A percentile compares a stretch with the other conserved stretches of the same genome.
Conservation (phyloP, 306 rosid genomes). For the Casuarina cunninghamiana region DNA sequence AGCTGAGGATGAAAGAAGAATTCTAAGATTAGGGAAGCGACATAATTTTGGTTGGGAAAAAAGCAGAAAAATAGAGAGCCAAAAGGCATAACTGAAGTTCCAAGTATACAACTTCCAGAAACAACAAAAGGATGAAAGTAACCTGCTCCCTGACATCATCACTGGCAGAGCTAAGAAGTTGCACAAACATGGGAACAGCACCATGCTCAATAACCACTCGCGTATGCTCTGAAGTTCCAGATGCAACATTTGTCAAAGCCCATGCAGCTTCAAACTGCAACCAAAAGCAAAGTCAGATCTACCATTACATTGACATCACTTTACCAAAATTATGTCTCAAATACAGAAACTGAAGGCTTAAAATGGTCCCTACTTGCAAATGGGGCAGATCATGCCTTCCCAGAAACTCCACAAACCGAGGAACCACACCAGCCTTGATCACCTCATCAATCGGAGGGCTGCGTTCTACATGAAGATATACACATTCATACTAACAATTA, state of each 20-base stretch:
- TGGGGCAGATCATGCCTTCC: conserved; percentile 50
- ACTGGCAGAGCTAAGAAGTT: conserved; percentile 55
- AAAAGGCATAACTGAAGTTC: background rate
- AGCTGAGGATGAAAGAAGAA: background rate
- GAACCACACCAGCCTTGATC: conserved; percentile 53
- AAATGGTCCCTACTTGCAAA: conserved; percentile 41
- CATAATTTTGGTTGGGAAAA: background rate
- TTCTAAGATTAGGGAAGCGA: background rate
- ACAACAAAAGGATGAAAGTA: conserved; percentile 11
- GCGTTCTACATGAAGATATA: conserved; percentile 38
- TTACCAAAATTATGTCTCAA: background rate
- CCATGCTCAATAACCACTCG: conserved; percentile 62
- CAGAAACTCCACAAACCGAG: conserved; percentile 64
- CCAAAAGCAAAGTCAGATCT: background rate
- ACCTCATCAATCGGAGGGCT: conserved; percentile 70
- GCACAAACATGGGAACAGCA: conserved; percentile 60
- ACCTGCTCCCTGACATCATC: conserved; percentile 77
- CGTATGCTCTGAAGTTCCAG: conserved; percentile 67
- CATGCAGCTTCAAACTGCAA: conserved; percentile 77
- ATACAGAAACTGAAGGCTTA: background rate
- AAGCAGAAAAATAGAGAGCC: background rate
- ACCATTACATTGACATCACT: background rate
- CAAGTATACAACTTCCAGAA: conserved; percentile 2
- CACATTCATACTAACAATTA: conserved; percentile 5
- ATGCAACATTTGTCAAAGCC: conserved; percentile 65